Evolutionary conservation across 495 filamentous ascomycete genomes (phyloP), one percentile per base, ranked within the genome.

Genomic region (Lentithecium fluviatile): DNA sequence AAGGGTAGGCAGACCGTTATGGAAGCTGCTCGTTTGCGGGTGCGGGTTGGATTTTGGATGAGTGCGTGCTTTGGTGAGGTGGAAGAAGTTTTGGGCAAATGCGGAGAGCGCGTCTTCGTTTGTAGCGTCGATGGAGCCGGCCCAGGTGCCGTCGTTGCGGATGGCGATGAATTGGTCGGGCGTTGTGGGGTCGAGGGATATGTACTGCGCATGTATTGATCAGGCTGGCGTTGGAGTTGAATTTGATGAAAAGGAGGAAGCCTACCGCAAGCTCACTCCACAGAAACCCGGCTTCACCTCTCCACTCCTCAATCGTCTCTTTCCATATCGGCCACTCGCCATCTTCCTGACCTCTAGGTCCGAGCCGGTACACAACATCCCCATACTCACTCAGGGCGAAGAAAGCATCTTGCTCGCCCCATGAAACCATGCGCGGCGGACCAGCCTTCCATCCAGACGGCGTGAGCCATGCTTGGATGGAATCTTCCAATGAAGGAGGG

Each of bases 301-400:
- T 50, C 65, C 65, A 68, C 47, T 68, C 65, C 15, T 64, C 51
- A n/a, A 60, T 25, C 6, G 65, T 68, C 32, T 68, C 65, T n/a
- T 56, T n/a, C 20, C 59, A 56, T 11, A 45, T 56, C 6, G 52
- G 46, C 38, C 51, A 64, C 15, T 55, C 48, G 21, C 25, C 45
- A 24, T 17, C 36, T 8, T 20, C 45, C 24, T 8, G 25, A 26
- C 42, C n/a, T 34, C 45, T 20, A 11, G 32, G 0, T 7, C 45
- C 50, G 38, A 56, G 26, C 8, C 43, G 11, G 21, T 56, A 63
- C 5, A 26, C 46, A 0, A 59, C 56, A 11, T 56, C 56, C 3
- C 56, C 65, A 52, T 64, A 64, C 38, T 64, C 60, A 25, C 55
- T 60, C 19, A 64, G 29, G 13, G 60, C 60, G 46, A 68, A 64